Conservation (phyloP, 1,139 yeast species). For the Yamadazyma epiphylla region DNA sequence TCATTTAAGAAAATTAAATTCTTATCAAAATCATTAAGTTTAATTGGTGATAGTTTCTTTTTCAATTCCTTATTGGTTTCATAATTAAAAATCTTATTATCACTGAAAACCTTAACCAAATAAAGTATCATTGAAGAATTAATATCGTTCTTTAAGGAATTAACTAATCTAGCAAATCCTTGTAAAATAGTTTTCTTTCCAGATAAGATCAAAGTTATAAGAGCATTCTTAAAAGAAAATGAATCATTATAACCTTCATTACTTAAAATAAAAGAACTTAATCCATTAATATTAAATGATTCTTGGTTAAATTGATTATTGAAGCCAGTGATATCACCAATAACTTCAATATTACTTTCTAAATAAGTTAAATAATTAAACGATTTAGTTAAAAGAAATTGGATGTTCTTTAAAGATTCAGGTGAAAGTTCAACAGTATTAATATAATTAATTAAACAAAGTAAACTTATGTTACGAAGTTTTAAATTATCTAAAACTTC, state of each 20-base stretch:
- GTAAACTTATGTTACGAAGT: conserved; percentile 37
- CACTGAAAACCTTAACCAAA: conserved; percentile 37
- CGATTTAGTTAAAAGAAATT: conserved; percentile 39
- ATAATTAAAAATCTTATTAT: conserved; percentile 31
- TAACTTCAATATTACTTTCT: conserved; percentile 35
- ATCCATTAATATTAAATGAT: conserved; percentile 27
- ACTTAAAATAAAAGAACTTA: conserved; percentile 29
- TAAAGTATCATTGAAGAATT: conserved; percentile 41
- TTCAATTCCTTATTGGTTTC: conserved; percentile 12
- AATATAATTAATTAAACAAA: conserved; percentile 40
- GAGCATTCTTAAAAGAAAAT: conserved; percentile 23
- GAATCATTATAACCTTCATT: conserved; percentile 18
- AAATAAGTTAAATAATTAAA: conserved; percentile 40
- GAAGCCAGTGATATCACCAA: conserved; percentile 35
- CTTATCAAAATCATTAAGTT: conserved; percentile 22
- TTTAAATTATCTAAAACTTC: conserved; percentile 38
- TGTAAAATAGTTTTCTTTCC: conserved; percentile 33
- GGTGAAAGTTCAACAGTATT: conserved; percentile 38
- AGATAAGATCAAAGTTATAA: conserved; percentile 32
- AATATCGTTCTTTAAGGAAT: conserved; percentile 31
- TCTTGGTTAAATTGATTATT: conserved; percentile 24
- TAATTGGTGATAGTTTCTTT: conserved; percentile 21
- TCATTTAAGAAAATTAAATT: conserved; percentile 24
- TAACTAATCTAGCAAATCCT: conserved; percentile 28
- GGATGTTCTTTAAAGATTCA: conserved; percentile 41